phyloP scores from a whole-genome alignment of 805 yeast genomes.

The Cyberlindnera maclurae region DNA sequence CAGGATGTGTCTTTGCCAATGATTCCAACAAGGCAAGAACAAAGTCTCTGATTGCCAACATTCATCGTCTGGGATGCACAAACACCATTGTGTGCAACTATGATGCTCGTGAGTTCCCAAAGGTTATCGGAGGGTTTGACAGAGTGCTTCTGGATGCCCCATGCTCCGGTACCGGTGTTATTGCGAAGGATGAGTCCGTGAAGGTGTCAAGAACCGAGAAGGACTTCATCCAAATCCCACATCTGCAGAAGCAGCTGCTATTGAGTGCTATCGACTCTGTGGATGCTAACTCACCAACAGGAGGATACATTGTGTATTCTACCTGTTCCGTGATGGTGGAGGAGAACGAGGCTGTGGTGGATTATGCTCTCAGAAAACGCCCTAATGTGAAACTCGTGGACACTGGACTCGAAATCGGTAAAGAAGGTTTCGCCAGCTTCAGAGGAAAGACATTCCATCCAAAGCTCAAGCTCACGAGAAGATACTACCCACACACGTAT shows the following conservation, averaged over 20 bases:
- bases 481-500: constrained; percentile 97
- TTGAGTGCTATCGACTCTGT: constrained; percentile 96
- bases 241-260: constrained; percentile 87
- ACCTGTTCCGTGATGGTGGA: constrained; percentile 98
- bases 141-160: constrained; percentile 95
- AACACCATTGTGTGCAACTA: constrained; percentile 95
- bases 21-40: constrained; percentile 96
- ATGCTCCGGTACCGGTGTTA: constrained; percentile 99
- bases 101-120: constrained; percentile 97
- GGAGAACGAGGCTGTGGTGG: constrained; percentile 98
- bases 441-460: constrained; percentile 89
- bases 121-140: constrained; percentile 97
- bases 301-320: constrained; percentile 92
- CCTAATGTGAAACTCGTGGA: constrained; percentile 95
- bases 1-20: constrained; percentile 95
- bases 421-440: constrained; percentile 88
- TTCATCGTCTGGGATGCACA: constrained; percentile 93
- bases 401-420: constrained; percentile 87
- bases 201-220: constrained; percentile 91
- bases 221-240: constrained; percentile 95
- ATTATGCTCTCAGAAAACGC: constrained; percentile 91
- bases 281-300: constrained; percentile 85
- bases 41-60: constrained; percentile 92
- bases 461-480: constrained; percentile 71
- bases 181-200: constrained; percentile 93